Percentiles rank a stretch among this genome's conserved stretches.
These are phyloP conservation scores for Trichoderma cornu-damae DNA, from an alignment of 2,329 filamentous ascomycete species.

Conservation along the genomic window DNA sequence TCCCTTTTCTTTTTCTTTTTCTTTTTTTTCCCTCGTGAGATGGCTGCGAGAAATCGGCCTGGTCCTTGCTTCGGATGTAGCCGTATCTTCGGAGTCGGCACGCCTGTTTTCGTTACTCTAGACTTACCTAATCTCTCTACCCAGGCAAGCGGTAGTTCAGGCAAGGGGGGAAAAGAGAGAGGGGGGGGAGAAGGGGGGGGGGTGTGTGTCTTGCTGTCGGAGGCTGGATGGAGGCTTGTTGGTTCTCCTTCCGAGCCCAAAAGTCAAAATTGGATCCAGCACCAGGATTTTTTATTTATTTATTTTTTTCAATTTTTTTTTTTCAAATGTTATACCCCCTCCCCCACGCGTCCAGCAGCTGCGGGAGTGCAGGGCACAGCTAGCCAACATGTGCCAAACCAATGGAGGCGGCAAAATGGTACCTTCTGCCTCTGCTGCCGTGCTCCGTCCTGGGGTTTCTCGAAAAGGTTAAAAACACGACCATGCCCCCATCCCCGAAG, in stretches of 20 bases:
- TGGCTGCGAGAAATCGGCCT: slow-evolving; percentile 10
- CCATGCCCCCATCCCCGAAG: slow-evolving; percentile 16
- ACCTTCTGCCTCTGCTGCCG: slow-evolving; percentile 7
- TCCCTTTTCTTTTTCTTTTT: too few relatives aligned
- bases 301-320: too few relatives aligned
- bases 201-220: too few relatives aligned
- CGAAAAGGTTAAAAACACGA: slow-evolving; percentile 19
- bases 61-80: slow-evolving; percentile 14
- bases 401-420: slow-evolving; percentile 15
- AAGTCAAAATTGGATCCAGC: slow-evolving; percentile 19
- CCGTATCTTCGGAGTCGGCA: slow-evolving; percentile 1
- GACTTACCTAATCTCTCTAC: slow-evolving; percentile 19
- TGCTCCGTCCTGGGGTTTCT: slow-evolving; percentile 13
- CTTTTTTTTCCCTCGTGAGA: slow-evolving; percentile 8
- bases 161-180: too few relatives aligned
- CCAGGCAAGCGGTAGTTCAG: slow-evolving; percentile 3
- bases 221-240: slow-evolving; percentile 3
- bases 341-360: slow-evolving; percentile 18
- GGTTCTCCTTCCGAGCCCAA: background rate
- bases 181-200: too few relatives aligned
- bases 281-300: too few relatives aligned
- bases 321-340: slow-evolving; percentile 13
- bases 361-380: slow-evolving; percentile 17
- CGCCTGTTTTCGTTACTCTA: slow-evolving; percentile 18
- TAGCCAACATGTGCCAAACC: slow-evolving; percentile 12